phyloP scores from a whole-genome alignment of 306 rosid species.

The Fagus crenata region DNA sequence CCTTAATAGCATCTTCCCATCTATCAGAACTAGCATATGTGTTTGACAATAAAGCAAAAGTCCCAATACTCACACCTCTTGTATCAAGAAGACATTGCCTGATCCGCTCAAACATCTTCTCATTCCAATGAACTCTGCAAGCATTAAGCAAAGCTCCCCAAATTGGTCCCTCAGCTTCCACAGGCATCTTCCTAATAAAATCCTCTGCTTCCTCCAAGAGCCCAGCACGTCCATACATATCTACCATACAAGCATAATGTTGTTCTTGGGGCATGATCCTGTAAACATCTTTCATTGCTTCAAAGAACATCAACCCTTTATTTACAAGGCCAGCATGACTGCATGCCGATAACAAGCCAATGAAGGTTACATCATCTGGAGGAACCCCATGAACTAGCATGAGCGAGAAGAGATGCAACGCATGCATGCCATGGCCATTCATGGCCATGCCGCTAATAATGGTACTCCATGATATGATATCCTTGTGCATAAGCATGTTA shows the following conservation, averaged over 20 bases:
- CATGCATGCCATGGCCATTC: constrained; percentile 58
- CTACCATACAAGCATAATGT: constrained; percentile 43
- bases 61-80: constrained; percentile 45
- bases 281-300: constrained; percentile 59
- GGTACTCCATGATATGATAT: constrained; percentile 72
- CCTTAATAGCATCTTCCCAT: constrained; percentile 69
- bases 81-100: constrained; percentile 35
- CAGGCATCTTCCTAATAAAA: constrained; percentile 43
- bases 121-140: constrained; percentile 64
- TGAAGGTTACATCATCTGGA: constrained; percentile 66
- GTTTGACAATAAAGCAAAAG: constrained; percentile 67
- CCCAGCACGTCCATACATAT: constrained; percentile 56
- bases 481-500: constrained; percentile 42
- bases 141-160: constrained; percentile 80
- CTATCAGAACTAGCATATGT: constrained; percentile 56
- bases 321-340: constrained; percentile 53
- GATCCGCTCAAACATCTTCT: constrained; percentile 52
- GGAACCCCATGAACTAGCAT: constrained; percentile 70
- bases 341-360: constrained; percentile 68
- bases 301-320: constrained; percentile 50
- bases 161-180: constrained; percentile 43
- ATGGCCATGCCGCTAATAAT: constrained; percentile 70
- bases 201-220: constrained; percentile 61
- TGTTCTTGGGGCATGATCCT: constrained; percentile 29
- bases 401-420: constrained; percentile 53